A percentile compares a stretch with the other conserved stretches of the same genome.
phyloP scores from a whole-genome alignment of 2,329 filamentous ascomycete genomes.

The Aotearoamyces nothofagi region DNA sequence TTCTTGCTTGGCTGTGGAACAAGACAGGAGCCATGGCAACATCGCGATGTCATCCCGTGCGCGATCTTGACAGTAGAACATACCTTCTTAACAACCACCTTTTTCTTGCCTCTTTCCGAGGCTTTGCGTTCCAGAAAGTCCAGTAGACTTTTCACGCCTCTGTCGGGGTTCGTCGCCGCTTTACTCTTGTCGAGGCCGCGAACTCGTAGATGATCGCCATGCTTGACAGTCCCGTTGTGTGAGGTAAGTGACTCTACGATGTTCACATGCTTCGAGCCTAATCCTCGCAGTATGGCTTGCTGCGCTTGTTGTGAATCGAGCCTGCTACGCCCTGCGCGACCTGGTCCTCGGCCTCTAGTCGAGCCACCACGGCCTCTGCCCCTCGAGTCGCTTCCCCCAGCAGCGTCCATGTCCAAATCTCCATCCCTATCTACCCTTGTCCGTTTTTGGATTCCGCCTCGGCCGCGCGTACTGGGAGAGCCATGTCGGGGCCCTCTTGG shows the following conservation, averaged over 20 bases:
- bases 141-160: conserved; percentile 48
- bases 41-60: too few relatives aligned
- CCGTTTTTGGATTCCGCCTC: conserved; percentile 36
- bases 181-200: conserved; percentile 54
- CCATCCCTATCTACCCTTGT: conserved; percentile 41
- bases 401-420: conserved; percentile 41
- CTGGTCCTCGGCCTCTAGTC: conserved; percentile 11
- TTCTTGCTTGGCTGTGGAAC: too few relatives aligned
- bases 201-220: conserved; percentile 24
- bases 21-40: too few relatives aligned
- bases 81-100: conserved; percentile 62
- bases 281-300: conserved; percentile 22
- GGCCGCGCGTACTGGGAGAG: conserved; percentile 16
- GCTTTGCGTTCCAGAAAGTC: conserved; percentile 60
- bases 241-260: conserved; percentile 13
- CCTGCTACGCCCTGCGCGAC: conserved; percentile 18
- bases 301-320: conserved; percentile 9
- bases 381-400: conserved; percentile 13
- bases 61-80: conserved; percentile 35
- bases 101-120: conserved; percentile 27
- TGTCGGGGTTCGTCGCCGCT: conserved; percentile 48
- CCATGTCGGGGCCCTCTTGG: conserved; percentile 15
- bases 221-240: conserved; percentile 7
- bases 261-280: conserved; percentile 18
- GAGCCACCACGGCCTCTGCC: conserved; percentile 9